Base-by-base conservation (phyloP, 106 monocot species). In the Cymbidium sinense region DNA sequence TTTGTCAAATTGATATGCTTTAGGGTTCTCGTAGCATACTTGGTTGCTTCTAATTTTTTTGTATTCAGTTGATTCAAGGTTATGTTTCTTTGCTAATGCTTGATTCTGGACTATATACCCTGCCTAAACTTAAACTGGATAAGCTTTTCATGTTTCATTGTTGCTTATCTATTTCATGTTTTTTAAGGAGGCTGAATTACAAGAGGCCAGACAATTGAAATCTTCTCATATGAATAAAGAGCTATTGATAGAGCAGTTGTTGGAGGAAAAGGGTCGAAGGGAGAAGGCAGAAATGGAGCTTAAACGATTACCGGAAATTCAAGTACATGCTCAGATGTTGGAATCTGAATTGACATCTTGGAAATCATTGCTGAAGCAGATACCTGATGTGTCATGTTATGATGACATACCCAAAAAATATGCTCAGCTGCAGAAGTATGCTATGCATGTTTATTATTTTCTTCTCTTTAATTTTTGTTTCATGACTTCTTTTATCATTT, bases 141-240 rank as follows among this genome's bases (percentile, higher is more conserved):
- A 67, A 29, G 15, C 33, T 67, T 67, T 67, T 67, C 67, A 67
- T 33, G 15, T 67, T 11, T 4, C 21, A 1, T 51, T 70, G 20
- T 9, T 79, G 25, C 50, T 54, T 64, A 21, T 75, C 1, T 28
- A 50, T 23, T 64, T 76, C 7, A 64, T 64, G 36, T 79, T n/a
- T 17, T 78, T 83, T 20, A 80, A 98, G 99, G 99, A 93, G 83
- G 83, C 84, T 72, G 99, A 99, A 83, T 82, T 99, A 75, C 85
- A 78, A 80, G 99, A 99, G 84, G 99, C 99, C 74, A 88, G 87
- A 78, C 90, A 81, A 67, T 61, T 95, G 75, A 99, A 90, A 85
- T 82, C 90, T 82, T 95, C 79, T 83, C 90, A 92, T 81, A 41
- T 80, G 10, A 83, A 91, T 73, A 78, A 44, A 50, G 98, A 92